A percentile compares a stretch with the other conserved stretches of the same genome.
phyloP scores from a whole-genome alignment of 1,139 yeast species.

The Suhomyces kunorum region DNA sequence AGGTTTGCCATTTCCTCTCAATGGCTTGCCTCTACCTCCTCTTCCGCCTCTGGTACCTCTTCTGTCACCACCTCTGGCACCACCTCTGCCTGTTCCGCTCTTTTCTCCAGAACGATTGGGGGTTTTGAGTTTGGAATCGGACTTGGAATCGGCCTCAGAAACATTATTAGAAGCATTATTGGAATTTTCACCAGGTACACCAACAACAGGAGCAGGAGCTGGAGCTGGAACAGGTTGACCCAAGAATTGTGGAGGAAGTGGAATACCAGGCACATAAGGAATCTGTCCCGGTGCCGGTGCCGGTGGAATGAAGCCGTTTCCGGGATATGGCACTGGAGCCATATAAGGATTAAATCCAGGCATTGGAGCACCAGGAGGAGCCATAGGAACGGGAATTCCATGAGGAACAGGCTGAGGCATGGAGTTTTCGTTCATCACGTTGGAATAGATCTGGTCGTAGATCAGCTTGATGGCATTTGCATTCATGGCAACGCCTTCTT shows the following conservation, averaged over 20 bases:
- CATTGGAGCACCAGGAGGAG: neutral
- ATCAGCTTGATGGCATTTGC: constrained; percentile 49
- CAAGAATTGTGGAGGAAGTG: constrained; percentile 40
- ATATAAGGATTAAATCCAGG: constrained; percentile 4
- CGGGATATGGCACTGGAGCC: constrained; percentile 12
- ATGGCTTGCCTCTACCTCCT: constrained; percentile 21
- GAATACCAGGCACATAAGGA: constrained; percentile 29
- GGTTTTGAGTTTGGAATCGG: no score
- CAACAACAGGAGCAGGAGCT: constrained; percentile 12
- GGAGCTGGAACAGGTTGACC: constrained; percentile 17
- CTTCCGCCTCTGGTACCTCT: constrained; percentile 7
- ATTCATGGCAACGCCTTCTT: constrained; percentile 27
- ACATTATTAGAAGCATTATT: no score
- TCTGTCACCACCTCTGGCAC: constrained; percentile 12
- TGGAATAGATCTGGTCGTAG: constrained; percentile 50
- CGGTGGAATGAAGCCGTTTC: constrained; percentile 3
- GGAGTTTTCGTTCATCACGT: constrained; percentile 44
- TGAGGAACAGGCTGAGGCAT: constrained; percentile 15
- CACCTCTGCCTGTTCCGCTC: constrained; percentile 19
- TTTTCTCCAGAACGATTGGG: constrained; percentile 23
- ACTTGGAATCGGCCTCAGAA: no score
- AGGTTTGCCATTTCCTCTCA: constrained; percentile 18
- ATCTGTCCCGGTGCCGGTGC: constrained; percentile 17
- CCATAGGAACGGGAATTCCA: constrained; percentile 12
- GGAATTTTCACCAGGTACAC: no score